Evolutionary conservation across 805 yeast genomes (phyloP).

Genomic region (Alloascoidea hylecoeti): DNA sequence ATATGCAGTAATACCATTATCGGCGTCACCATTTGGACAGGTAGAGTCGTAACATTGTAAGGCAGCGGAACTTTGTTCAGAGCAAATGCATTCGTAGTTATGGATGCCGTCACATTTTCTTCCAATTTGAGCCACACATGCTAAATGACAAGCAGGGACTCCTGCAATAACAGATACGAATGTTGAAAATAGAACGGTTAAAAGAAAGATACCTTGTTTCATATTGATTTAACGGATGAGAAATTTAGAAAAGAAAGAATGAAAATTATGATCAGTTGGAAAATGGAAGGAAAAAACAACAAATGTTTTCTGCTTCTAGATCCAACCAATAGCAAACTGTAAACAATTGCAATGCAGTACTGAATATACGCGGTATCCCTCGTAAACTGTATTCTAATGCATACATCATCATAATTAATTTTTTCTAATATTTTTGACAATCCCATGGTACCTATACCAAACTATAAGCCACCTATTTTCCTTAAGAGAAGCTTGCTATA

Average conservation of each 20-base stretch:
- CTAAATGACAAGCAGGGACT: neutral
- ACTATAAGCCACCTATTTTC: too few relatives aligned
- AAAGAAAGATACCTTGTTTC: neutral
- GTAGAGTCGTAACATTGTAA: neutral
- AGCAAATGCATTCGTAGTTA: neutral
- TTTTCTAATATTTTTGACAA: too few relatives aligned
- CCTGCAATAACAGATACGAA: slow-evolving; percentile 1
- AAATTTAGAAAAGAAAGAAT: neutral
- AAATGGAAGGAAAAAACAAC: too few relatives aligned
- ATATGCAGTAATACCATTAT: neutral
- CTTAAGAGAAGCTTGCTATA: too few relatives aligned
- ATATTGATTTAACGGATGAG: neutral
- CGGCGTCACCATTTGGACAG: neutral
- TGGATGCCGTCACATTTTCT: neutral
- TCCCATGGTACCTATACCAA: too few relatives aligned
- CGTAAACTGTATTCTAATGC: too few relatives aligned
- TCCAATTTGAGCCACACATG: neutral
- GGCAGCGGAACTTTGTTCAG: neutral
- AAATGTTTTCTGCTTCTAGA: too few relatives aligned
- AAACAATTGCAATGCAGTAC: too few relatives aligned
- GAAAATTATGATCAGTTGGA: too few relatives aligned
- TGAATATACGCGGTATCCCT: too few relatives aligned
- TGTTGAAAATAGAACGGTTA: neutral
- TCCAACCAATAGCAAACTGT: too few relatives aligned
- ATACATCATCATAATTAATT: too few relatives aligned